These are phyloP conservation scores for Decorospora gaudefroyi DNA, from an alignment of 2,329 filamentous ascomycete genomes.

Conservation along the genomic window DNA sequence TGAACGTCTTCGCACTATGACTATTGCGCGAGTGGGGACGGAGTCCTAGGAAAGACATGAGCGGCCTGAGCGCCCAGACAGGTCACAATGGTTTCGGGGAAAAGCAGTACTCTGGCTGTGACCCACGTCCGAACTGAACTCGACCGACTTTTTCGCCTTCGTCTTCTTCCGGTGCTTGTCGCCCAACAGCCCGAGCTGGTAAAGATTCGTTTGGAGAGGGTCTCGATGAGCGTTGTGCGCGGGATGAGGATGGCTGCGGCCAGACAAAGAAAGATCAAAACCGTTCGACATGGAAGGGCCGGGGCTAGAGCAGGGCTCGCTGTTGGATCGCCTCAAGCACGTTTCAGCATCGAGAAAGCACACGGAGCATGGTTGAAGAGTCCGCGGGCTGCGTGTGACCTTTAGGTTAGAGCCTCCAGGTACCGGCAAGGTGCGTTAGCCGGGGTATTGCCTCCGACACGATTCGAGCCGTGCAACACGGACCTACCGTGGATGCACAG, in stretches of 20 bases:
- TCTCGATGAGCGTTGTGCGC: slow-evolving; percentile 27
- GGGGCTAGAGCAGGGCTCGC: slow-evolving; percentile 36
- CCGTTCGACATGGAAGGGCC: slow-evolving; percentile 45
- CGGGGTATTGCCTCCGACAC: slow-evolving; percentile 29
- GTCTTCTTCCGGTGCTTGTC: slow-evolving; percentile 28
- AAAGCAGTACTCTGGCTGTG: slow-evolving; percentile 41
- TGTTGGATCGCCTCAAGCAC: slow-evolving; percentile 47
- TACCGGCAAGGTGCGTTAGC: slow-evolving; percentile 33
- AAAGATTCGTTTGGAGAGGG: slow-evolving; percentile 42
- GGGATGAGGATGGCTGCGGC: slow-evolving; percentile 29
- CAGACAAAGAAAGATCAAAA: slow-evolving; percentile 41
- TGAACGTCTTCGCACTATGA: slow-evolving; percentile 28
- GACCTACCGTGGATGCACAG: slow-evolving; percentile 18
- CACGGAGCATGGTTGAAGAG: slow-evolving; percentile 31
- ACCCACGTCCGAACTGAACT: slow-evolving; percentile 40
- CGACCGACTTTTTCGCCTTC: slow-evolving; percentile 41
- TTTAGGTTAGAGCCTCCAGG: slow-evolving; percentile 33
- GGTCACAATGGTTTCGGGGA: slow-evolving; percentile 31
- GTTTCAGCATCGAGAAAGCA: slow-evolving; percentile 48
- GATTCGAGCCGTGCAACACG: slow-evolving; percentile 29
- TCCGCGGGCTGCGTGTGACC: slow-evolving; percentile 31
- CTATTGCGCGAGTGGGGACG: slow-evolving; percentile 47
- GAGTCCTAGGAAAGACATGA: slow-evolving; percentile 50
- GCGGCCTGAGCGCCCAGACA: slow-evolving; percentile 46
- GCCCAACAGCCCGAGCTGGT: slow-evolving; percentile 42